Evolutionary conservation across 208 protist genomes (phyloP), one percentile per base, ranked within the genome.

Genomic region (Trypanosoma scelopori): DNA sequence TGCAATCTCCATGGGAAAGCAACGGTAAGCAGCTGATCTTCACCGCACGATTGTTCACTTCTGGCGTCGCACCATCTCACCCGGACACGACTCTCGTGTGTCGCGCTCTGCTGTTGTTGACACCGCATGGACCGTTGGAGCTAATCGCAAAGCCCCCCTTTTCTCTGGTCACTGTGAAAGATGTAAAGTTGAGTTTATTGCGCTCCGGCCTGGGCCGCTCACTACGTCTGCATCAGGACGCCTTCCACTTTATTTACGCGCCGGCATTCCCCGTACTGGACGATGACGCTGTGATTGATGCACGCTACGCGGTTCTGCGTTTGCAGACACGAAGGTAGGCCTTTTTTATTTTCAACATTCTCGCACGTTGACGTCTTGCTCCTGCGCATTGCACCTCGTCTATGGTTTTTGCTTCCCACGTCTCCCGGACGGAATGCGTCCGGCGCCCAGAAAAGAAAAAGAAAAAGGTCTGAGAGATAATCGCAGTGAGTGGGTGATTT

Each of bases 171-270:
- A 85, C 74, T 3, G 49, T 83, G 3, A 39, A 47, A 11, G 85
- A 92, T 73, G 62, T 87, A 2, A 72, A 78, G 53, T 30, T 72
- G 43, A 81, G 72, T 47, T 46, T 89, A 12, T 30, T 83, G 50
- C 58, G 81, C 57, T 82, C 69, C 23, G 76, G 76, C 4, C 56
- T 87, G 27, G 86, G 81, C 11, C 76, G 73, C 25, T 73, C 72
- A 11, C 49, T 87, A 52, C 75, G 72, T n/a, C 50, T 87, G 35
- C 43, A 60, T 7, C 48, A 30, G 39, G 52, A 74, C 7, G n/a
- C 49, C 20, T 25, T 87, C 16, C 35, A 22, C 28, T 63, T 88
- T n/a, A 52, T 43, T 15, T 86, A 86, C 57, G 77, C 69, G 11
- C 80, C 80, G 16, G 55, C 63, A n/a, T 23, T 51, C 9, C 65